Evolutionary conservation across 2,329 filamentous ascomycete species (phyloP).

Genomic region (Alternaria solani): DNA sequence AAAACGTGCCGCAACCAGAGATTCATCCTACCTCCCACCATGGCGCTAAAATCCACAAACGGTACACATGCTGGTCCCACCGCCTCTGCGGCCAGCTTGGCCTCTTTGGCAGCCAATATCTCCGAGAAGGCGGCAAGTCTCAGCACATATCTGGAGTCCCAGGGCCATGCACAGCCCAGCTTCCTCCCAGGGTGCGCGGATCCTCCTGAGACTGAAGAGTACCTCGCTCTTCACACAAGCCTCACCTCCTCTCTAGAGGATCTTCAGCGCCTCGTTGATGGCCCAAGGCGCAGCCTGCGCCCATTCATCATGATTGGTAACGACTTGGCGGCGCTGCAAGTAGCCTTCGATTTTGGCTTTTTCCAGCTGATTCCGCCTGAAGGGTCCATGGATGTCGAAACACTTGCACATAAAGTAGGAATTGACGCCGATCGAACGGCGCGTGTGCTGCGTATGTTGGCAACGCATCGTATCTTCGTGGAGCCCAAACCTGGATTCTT

Average conservation of each 20-base stretch:
- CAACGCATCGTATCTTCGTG: conserved; percentile 26
- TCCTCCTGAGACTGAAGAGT: conserved; percentile 14
- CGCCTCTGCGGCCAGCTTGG: no score
- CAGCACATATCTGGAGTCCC: no score
- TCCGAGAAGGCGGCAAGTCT: no score
- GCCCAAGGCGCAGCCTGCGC: conserved; percentile 21
- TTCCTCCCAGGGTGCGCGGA: no score
- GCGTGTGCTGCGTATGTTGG: conserved; percentile 26
- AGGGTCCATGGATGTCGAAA: conserved; percentile 10
- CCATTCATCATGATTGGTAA: conserved; percentile 24
- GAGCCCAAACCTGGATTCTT: conserved; percentile 27
- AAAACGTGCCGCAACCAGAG: no score
- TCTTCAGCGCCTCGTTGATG: conserved; percentile 35
- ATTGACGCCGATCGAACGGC: conserved; percentile 25
- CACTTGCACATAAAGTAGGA: conserved; percentile 22
- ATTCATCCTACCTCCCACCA: no score
- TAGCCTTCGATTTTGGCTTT: conserved; percentile 29
- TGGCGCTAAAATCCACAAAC: no score
- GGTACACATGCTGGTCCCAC: no score
- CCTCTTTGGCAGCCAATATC: no score
- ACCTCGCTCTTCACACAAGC: conserved; percentile 18
- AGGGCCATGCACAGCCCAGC: no score
- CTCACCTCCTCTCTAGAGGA: conserved; percentile 28
- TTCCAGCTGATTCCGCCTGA: conserved; percentile 25
- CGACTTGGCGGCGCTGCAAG: conserved; percentile 32